Percentiles rank a stretch among this genome's conserved stretches.
These are phyloP conservation scores for Pleurozium schreberi DNA, from an alignment of 225 moss, liverwort and hornwort genomes.

Conservation along the genomic window DNA sequence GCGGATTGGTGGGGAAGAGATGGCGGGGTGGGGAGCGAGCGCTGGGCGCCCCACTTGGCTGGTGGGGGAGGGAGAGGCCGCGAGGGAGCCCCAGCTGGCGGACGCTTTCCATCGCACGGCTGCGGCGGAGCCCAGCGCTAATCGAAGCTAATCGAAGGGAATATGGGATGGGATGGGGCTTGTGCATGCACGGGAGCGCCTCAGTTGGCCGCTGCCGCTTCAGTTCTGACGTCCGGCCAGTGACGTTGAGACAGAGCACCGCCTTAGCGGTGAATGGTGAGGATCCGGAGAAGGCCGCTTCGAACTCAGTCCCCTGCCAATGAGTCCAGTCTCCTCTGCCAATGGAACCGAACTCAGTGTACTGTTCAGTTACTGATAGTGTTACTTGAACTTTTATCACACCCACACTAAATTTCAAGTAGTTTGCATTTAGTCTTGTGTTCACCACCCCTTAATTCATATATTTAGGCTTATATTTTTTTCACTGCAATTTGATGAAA, in stretches of 20 bases:
- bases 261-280: background rate
- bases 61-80: background rate
- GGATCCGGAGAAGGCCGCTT: background rate
- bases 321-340: background rate
- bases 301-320: background rate
- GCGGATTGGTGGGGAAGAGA: background rate
- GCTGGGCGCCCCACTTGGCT: slow-evolving; percentile 18
- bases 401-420: too few relatives aligned
- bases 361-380: too few relatives aligned
- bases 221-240: background rate
- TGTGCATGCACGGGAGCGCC: background rate
- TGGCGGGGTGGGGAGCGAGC: background rate
- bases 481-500: too few relatives aligned
- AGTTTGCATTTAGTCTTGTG: too few relatives aligned
- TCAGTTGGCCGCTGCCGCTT: background rate
- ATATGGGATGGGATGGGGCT: background rate
- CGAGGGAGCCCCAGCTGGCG: slow-evolving; percentile 13
- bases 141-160: background rate
- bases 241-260: background rate
- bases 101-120: slow-evolving; percentile 20
- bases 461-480: too few relatives aligned
- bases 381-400: too few relatives aligned
- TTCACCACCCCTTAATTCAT: too few relatives aligned
- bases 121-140: background rate
- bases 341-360: too few relatives aligned